Evolutionary conservation across 164 flowering plant genomes (phyloP).

Genomic region (Malania oleifera): DNA sequence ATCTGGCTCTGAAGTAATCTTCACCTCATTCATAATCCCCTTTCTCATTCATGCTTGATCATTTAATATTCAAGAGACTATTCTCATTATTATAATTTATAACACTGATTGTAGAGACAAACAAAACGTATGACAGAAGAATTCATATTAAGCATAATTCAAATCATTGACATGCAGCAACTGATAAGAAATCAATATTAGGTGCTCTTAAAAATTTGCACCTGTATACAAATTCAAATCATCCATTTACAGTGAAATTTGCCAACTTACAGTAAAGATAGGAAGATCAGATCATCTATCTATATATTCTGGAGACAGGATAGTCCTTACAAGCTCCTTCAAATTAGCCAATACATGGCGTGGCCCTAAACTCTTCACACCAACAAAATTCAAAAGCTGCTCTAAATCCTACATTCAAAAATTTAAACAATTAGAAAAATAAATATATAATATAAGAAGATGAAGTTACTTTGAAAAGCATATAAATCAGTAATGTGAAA

Average conservation of each 20-base stretch:
- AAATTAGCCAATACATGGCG: conserved; percentile 79
- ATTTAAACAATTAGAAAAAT: background rate
- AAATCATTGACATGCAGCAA: too few species aligned
- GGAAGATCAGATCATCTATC: conserved; percentile 27
- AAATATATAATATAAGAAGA: background rate
- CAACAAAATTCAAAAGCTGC: conserved; percentile 80
- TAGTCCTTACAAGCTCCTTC: conserved; percentile 62
- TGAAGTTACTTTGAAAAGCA: too few species aligned
- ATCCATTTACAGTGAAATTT: conserved; percentile 21
- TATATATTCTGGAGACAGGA: conserved; percentile 53
- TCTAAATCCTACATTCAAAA: conserved; percentile 62
- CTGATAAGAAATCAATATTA: background rate
- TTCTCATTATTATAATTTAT: too few species aligned
- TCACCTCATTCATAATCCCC: too few species aligned
- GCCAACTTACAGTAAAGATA: conserved; percentile 6
- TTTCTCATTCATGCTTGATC: too few species aligned
- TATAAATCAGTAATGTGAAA: too few species aligned
- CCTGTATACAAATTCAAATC: conserved; percentile 13
- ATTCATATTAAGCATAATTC: too few species aligned
- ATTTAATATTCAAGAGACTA: too few species aligned
- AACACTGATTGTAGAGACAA: too few species aligned
- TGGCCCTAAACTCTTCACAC: conserved; percentile 80
- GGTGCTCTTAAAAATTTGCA: conserved; percentile 28
- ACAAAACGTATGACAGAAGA: too few species aligned
- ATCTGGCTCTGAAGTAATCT: too few species aligned